phyloP scores from a whole-genome alignment of 208 protist genomes.

The Kentomonas sorsogonicus region DNA sequence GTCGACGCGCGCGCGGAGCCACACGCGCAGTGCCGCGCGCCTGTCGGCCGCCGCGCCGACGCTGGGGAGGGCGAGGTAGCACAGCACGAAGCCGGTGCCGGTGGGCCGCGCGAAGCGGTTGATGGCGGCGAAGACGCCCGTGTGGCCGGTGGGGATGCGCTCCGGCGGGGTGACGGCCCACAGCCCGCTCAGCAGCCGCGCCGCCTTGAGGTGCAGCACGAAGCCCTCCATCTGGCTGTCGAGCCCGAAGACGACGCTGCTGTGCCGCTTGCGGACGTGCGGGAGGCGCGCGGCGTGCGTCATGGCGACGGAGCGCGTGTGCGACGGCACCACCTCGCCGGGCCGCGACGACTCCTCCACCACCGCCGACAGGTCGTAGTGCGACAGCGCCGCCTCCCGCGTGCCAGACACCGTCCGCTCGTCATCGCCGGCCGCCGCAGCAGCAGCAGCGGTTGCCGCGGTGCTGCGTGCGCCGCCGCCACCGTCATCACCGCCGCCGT shows the following conservation, averaged over 20 bases:
- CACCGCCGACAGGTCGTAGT: slow-evolving; percentile 27
- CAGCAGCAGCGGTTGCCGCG: slow-evolving; percentile 6
- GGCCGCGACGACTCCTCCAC: slow-evolving; percentile 43
- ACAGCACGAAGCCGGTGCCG: slow-evolving; percentile 70
- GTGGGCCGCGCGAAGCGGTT: slow-evolving; percentile 73
- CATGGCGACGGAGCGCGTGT: slow-evolving; percentile 62
- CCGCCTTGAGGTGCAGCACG: slow-evolving; percentile 49
- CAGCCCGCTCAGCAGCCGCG: slow-evolving; percentile 51
- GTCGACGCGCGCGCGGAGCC: slow-evolving; percentile 50
- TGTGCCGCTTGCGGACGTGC: slow-evolving; percentile 35
- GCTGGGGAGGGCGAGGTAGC: slow-evolving; percentile 40
- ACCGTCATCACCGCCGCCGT: not conserved
- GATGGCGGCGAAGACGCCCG: slow-evolving; percentile 50
- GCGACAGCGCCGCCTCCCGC: slow-evolving; percentile 5
- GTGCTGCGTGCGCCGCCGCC: slow-evolving; percentile 13
- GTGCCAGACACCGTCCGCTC: too few relatives aligned
- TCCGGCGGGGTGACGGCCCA: slow-evolving; percentile 62
- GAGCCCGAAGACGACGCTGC: slow-evolving; percentile 55
- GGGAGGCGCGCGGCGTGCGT: slow-evolving; percentile 26
- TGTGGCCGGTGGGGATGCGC: slow-evolving; percentile 21
- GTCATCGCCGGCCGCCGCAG: slow-evolving; percentile 4
- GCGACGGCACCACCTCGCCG: slow-evolving; percentile 53
- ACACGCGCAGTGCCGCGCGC: slow-evolving; percentile 38
- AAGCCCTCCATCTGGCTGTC: slow-evolving; percentile 36
- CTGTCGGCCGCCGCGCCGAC: not conserved